phyloP scores from a whole-genome alignment of 805 yeast genomes.

The Pichia ethanolica region DNA sequence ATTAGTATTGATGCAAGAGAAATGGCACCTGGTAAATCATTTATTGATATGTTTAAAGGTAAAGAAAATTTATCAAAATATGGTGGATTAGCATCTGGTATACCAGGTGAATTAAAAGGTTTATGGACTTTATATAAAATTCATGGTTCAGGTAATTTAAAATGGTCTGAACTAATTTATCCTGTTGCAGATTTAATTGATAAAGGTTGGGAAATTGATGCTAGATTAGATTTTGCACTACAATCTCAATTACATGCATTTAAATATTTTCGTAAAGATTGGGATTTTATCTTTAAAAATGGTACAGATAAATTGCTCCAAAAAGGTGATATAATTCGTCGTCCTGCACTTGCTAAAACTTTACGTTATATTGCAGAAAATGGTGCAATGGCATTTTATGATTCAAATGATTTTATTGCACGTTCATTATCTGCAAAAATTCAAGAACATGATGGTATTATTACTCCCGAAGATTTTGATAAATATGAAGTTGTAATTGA shows the following conservation, averaged over 20 bases:
- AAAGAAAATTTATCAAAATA: conserved; percentile 45
- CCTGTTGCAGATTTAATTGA: conserved; percentile 67
- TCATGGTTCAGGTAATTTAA: conserved; percentile 64
- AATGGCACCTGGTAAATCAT: conserved; percentile 63
- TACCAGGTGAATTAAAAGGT: conserved; percentile 90
- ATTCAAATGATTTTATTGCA: conserved; percentile 72
- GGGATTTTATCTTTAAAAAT: conserved; percentile 48
- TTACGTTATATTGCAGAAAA: conserved; percentile 61
- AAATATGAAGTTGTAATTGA: conserved; percentile 47
- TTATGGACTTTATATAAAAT: conserved; percentile 49
- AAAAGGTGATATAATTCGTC: conserved; percentile 52
- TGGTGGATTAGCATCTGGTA: conserved; percentile 85
- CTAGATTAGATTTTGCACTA: conserved; percentile 37
- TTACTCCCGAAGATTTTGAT: conserved; percentile 58
- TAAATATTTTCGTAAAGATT: conserved; percentile 32
- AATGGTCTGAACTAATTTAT: conserved; percentile 65
- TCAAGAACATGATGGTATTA: conserved; percentile 56
- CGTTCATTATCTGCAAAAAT: conserved; percentile 44
- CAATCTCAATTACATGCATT: conserved; percentile 28
- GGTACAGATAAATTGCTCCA: conserved; percentile 26
- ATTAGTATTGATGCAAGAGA: conserved; percentile 81
- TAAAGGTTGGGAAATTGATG: conserved; percentile 54
- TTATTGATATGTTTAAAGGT: conserved; percentile 53
- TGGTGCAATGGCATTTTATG: conserved; percentile 79
- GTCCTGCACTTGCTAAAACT: conserved; percentile 62